phyloP scores from a whole-genome alignment of 179 eudicot species.

The Spergularia azorica region DNA sequence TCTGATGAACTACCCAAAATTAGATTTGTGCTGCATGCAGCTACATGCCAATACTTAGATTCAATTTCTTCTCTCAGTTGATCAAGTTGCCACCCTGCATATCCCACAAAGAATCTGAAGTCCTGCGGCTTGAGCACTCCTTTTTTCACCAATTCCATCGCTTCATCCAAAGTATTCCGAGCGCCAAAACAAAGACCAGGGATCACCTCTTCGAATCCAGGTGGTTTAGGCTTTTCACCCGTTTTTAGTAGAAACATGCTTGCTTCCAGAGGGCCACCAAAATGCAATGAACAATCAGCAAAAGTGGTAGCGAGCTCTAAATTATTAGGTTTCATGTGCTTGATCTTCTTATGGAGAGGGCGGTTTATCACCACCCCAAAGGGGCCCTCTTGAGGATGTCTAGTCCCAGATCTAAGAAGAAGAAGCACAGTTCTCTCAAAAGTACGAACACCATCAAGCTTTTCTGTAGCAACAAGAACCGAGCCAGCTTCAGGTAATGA shows the following conservation, averaged over 20 bases:
- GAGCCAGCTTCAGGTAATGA: conserved; percentile 88
- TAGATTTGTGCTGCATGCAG: conserved; percentile 83
- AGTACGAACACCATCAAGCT: conserved; percentile 78
- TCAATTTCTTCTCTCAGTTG: conserved; percentile 83
- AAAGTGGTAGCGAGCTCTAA: conserved; percentile 65
- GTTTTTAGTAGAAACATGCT: conserved; percentile 73
- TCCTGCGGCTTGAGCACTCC: conserved; percentile 80
- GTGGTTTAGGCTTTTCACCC: conserved; percentile 44
- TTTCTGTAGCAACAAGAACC: conserved; percentile 92
- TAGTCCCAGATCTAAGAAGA: conserved; percentile 79
- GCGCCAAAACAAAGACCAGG: conserved; percentile 83
- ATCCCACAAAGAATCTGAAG: conserved; percentile 89
- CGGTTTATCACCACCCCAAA: conserved; percentile 87
- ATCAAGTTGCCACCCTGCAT: conserved; percentile 96
- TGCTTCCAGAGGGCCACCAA: conserved; percentile 94
- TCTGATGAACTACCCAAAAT: conserved; percentile 45
- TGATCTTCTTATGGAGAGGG: conserved; percentile 77
- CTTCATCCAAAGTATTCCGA: conserved; percentile 78
- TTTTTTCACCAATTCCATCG: conserved; percentile 67
- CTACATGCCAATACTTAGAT: conserved; percentile 82
- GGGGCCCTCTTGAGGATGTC: conserved; percentile 84
- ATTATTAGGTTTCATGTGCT: conserved; percentile 85
- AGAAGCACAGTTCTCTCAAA: conserved; percentile 94
- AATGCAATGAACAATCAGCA: conserved; percentile 85
- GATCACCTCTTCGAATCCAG: conserved; percentile 77